phyloP scores from a whole-genome alignment of 75 land plant species.

The Ceratopteris richardii region DNA sequence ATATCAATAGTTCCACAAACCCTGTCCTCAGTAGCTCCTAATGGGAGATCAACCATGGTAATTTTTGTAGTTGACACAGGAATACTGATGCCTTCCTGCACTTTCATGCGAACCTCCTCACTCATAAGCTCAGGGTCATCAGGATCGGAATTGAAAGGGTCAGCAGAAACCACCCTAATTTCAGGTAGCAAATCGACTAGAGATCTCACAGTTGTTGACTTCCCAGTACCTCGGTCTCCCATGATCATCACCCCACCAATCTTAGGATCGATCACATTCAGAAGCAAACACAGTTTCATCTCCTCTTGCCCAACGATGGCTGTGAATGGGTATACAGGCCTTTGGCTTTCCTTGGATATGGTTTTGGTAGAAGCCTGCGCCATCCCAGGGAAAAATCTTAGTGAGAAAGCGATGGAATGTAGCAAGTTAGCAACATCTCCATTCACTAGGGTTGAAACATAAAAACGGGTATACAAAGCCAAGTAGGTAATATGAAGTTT shows the following conservation, averaged over 20 bases:
- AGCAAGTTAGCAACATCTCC: too few species aligned
- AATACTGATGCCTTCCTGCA: constrained; percentile 40
- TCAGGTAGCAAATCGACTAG: constrained; percentile 97
- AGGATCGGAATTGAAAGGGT: constrained; percentile 95
- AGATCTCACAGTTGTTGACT: constrained; percentile 94
- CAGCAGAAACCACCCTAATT: constrained; percentile 80
- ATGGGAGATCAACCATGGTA: constrained; percentile 94
- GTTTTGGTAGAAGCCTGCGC: not conserved
- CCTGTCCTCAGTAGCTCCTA: constrained; percentile 96
- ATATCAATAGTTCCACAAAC: constrained; percentile 99
- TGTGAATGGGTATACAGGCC: constrained; percentile 95
- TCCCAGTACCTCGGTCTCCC: constrained; percentile 99
- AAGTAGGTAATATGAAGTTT: too few species aligned
- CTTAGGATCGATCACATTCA: constrained; percentile 98
- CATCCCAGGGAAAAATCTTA: too few species aligned
- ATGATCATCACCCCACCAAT: constrained; percentile 99
- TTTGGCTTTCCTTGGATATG: constrained; percentile 52
- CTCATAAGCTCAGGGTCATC: constrained; percentile 90
- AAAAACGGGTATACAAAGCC: too few species aligned
- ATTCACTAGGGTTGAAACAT: too few species aligned
- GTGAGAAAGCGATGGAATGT: too few species aligned
- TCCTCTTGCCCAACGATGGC: constrained; percentile 99
- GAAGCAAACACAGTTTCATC: constrained; percentile 91
- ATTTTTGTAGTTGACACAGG: constrained; percentile 49
- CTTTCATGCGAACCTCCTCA: constrained; percentile 57